Conservation (phyloP, 345 rosid genomes). For the Populus tremula region DNA sequence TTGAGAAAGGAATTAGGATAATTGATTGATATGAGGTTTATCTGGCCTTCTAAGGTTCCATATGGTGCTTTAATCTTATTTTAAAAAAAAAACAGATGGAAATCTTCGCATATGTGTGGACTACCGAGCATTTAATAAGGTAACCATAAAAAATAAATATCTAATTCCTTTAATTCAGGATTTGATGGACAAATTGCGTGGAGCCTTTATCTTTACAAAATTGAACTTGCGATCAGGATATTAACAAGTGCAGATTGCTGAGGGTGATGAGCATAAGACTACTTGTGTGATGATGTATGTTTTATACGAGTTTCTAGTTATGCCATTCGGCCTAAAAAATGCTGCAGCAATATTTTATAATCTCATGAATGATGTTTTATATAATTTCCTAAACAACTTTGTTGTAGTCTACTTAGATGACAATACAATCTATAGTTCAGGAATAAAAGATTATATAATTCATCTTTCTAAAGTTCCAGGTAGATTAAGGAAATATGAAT, state of each 20-base stretch:
- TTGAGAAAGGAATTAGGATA: not conserved
- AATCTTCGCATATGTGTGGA: not conserved
- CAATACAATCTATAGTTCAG: no score
- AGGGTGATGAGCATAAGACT: not conserved
- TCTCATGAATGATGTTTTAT: not conserved
- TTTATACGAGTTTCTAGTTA: no score
- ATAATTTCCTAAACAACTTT: no score
- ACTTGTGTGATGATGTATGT: not conserved
- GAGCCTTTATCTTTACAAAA: not conserved
- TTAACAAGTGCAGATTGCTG: rapidly evolving
- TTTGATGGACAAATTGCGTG: not conserved
- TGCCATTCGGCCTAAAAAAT: no score
- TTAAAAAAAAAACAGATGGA: not conserved
- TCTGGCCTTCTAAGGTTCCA: not conserved
- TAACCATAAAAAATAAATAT: not conserved
- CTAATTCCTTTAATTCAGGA: no score
- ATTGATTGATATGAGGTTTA: not conserved
- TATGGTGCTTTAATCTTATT: not conserved
- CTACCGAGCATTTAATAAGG: not conserved
- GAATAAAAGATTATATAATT: no score
- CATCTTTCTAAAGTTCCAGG: not conserved
- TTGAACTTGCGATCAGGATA: not conserved
- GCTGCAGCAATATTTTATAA: no score
- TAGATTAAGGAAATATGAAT: no score
- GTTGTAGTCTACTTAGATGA: not conserved